These are phyloP conservation scores for Linderniella brevidens DNA, from an alignment of 257 asterid genomes.

Conservation along the genomic window DNA sequence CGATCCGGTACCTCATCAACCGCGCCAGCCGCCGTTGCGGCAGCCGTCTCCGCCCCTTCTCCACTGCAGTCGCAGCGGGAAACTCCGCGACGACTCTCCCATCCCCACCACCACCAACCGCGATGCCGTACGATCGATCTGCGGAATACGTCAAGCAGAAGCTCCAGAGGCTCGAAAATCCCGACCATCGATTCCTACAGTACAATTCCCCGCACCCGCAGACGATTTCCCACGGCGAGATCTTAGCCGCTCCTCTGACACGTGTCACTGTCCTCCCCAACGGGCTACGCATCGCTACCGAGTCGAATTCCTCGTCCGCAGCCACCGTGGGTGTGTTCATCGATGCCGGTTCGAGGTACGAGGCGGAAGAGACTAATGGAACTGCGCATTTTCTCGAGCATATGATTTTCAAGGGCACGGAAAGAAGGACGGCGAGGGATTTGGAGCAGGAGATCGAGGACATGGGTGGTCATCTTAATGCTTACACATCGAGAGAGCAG, in stretches of 20 bases:
- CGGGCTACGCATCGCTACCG: slow-evolving; percentile 89
- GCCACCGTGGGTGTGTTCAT: slow-evolving; percentile 90
- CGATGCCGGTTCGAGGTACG: slow-evolving; percentile 89
- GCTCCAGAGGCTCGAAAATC: slow-evolving; percentile 41
- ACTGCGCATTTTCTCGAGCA: slow-evolving; percentile 94
- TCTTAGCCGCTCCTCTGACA: slow-evolving; percentile 61
- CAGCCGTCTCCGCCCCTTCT: slow-evolving; percentile 14
- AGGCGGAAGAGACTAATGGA: slow-evolving; percentile 64
- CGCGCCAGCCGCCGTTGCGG: no score
- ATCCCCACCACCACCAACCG: slow-evolving; percentile 54
- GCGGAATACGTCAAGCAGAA: slow-evolving; percentile 56
- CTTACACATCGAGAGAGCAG: slow-evolving; percentile 90
- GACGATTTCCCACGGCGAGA: slow-evolving; percentile 37
- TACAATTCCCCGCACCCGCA: slow-evolving; percentile 59
- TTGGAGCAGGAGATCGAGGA: slow-evolving; percentile 97
- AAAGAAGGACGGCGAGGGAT: slow-evolving; percentile 40
- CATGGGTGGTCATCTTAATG: slow-evolving; percentile 95
- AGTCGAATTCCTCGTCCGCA: slow-evolving; percentile 44
- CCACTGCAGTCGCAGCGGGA: slow-evolving; percentile 33
- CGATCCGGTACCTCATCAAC: no score
- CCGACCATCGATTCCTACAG: slow-evolving; percentile 54
- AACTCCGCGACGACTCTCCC: slow-evolving; percentile 18
- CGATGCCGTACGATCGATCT: slow-evolving; percentile 75
- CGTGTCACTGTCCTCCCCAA: slow-evolving; percentile 73
- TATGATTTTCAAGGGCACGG: slow-evolving; percentile 90